Evolutionary conservation across 176 grass and related monocot species (phyloP).

Genomic region (Musa schizocarpa): DNA sequence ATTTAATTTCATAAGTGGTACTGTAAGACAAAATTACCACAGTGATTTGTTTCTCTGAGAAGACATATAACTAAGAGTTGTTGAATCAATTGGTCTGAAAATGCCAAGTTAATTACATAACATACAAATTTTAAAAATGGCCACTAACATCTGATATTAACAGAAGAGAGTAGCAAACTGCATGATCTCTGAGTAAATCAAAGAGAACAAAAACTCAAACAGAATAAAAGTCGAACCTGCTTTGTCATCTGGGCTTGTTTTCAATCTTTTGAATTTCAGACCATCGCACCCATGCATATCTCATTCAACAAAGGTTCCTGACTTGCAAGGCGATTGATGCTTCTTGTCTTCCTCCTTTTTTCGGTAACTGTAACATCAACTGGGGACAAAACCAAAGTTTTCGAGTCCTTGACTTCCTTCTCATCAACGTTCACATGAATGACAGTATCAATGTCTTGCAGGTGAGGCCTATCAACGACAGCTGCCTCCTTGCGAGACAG

Average conservation of each 20-base stretch:
- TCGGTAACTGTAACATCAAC: conserved; percentile 7
- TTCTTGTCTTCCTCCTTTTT: conserved; percentile 18
- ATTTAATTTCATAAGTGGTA: no score
- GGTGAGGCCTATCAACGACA: background rate
- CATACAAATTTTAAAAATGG: no score
- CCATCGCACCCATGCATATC: background rate
- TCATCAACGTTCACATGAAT: background rate
- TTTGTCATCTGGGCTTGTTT: background rate
- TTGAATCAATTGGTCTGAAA: no score
- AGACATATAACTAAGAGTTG: no score
- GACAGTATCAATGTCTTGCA: background rate
- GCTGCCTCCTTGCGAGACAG: background rate
- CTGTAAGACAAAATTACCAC: no score
- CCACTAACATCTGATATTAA: background rate
- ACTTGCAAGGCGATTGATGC: background rate
- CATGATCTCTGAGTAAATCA: background rate
- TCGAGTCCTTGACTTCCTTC: conserved; percentile 12
- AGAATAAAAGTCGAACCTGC: background rate
- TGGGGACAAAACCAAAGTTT: background rate
- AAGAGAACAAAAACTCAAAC: background rate
- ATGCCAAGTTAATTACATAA: no score
- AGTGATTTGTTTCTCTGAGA: no score
- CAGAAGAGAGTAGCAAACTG: background rate
- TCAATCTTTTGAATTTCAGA: background rate
- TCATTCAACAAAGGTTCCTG: conserved; percentile 4